A percentile compares a stretch with the other conserved stretches of the same genome.
Evolutionary conservation across 345 rosid species (phyloP).

Genomic region (Syzygium jambos): DNA sequence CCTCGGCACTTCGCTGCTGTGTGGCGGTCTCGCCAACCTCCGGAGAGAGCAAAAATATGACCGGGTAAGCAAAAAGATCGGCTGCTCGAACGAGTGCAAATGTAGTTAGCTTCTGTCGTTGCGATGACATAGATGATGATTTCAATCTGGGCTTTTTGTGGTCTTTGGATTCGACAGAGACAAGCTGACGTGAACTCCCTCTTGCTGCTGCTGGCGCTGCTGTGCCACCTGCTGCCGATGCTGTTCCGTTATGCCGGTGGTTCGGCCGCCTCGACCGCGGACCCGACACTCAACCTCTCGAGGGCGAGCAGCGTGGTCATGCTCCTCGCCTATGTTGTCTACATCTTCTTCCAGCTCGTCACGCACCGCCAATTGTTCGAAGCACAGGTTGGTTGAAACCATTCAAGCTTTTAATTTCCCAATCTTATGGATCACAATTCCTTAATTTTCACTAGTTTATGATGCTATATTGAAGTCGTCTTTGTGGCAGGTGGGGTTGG

Average conservation of each 20-base stretch:
- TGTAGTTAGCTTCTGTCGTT: not conserved
- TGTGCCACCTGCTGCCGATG: slow-evolving; percentile 73
- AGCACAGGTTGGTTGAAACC: slow-evolving; percentile 37
- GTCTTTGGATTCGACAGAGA: slow-evolving; percentile 30
- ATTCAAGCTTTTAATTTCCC: not conserved
- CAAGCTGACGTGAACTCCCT: slow-evolving; percentile 83
- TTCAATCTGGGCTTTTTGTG: not conserved
- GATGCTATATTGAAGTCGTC: not conserved
- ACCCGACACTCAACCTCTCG: slow-evolving; percentile 48
- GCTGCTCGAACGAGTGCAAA: not conserved
- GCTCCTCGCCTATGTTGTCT: slow-evolving; percentile 68
- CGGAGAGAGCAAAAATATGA: slow-evolving; percentile 67
- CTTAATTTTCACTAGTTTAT: not conserved
- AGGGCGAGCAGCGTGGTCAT: slow-evolving; percentile 77
- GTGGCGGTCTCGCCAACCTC: slow-evolving; percentile 78
- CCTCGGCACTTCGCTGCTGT: slow-evolving; percentile 82
- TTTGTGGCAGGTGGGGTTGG: not conserved
- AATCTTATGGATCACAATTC: not conserved
- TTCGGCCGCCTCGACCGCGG: slow-evolving; percentile 15
- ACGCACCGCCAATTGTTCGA: slow-evolving; percentile 70
- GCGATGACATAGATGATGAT: too few relatives aligned
- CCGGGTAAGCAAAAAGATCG: slow-evolving; percentile 27
- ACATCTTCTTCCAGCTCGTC: slow-evolving; percentile 69
- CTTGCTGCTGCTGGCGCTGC: slow-evolving; percentile 55
- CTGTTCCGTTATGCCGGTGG: slow-evolving; percentile 32